Evolutionary conservation across 108 stramenopile genomes (phyloP), one percentile per base, ranked within the genome.

Genomic region (Nitzschia inconspicua): DNA sequence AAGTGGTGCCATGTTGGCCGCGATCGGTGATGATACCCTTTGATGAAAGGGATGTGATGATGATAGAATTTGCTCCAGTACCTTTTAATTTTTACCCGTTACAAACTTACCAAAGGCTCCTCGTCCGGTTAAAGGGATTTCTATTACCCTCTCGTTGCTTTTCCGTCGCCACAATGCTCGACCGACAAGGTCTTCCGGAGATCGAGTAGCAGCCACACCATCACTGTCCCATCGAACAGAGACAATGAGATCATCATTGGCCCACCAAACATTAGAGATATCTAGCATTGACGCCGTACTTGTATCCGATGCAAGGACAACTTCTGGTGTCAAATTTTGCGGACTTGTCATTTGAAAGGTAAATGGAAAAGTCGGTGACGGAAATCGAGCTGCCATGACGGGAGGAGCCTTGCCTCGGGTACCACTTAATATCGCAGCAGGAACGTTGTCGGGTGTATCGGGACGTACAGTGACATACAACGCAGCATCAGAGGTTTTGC

Each of bases 131-230:
- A 72, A 34, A 3, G 30, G 32, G 13, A 71, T 25, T 18, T 51
- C 27, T 2, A 70, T 61, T 10, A 49, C 24, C n/a, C 16, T 35
- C 6, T 30, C 44, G 29, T 41, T 28, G 23, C n/a, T 63, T 8
- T 32, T 28, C 22, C 19, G 4, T 46, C 54, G 44, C 56, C 47
- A 46, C 27, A 76, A 18, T 14, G 42, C 57, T 44, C 80, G 65
- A 1, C 83, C 83, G 7, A 84, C 83, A 13, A 81, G 36, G 63
- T 84, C 83, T 11, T 65, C 64, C 0, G 83, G 79, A 49, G 77
- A 76, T 50, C 83, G 58, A 0, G 83, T 84, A 4, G 79, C 76
- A 5, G 83, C 79, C 2, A 81, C 64, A 3, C 83, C 83, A 60
- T 84, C 83, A 20, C 53, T 70, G 60, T 84, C 83, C 31, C 59